Percentiles rank a stretch among this genome's conserved stretches.
Conservation (phyloP, 1,139 yeast genomes). For the Saccharomycopsis hybrid region DNA sequence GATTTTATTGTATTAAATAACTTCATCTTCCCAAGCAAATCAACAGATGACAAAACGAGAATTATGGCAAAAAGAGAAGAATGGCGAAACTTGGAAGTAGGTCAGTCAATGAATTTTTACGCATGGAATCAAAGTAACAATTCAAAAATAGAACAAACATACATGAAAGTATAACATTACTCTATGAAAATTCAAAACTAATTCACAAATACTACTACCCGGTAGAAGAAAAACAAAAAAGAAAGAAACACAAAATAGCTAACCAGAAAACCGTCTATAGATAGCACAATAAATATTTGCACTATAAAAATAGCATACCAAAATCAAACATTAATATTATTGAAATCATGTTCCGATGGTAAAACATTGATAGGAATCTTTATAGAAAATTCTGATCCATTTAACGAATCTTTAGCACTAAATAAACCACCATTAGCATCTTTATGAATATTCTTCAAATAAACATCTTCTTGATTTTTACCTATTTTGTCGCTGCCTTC, state of each 20-base stretch:
- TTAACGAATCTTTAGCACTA: slow-evolving; percentile 29
- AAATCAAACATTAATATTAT: slow-evolving; percentile 1
- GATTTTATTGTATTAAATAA: slow-evolving; percentile 19
- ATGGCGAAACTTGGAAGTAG: not conserved
- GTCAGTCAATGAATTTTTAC: slow-evolving; percentile 10
- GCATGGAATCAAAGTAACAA: slow-evolving; percentile 9
- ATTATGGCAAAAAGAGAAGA: slow-evolving; percentile 1
- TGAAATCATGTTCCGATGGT: slow-evolving; percentile 5
- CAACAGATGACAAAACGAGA: not conserved
- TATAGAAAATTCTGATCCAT: slow-evolving; percentile 32
- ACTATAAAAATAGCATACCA: not conserved
- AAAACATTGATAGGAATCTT: slow-evolving; percentile 28
- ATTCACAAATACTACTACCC: no score
- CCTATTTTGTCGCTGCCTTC: slow-evolving; percentile 18
- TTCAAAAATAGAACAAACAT: slow-evolving; percentile 3
- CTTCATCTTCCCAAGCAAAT: slow-evolving; percentile 2
- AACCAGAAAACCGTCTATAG: no score
- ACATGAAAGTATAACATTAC: not conserved
- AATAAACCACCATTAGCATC: slow-evolving; percentile 29
- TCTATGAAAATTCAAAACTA: no score
- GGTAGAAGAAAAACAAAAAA: no score
- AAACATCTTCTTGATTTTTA: not conserved
- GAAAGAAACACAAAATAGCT: no score
- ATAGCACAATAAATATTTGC: no score
- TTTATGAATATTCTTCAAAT: slow-evolving; percentile 26